Evolutionary conservation across 768 basidiomycete species (phyloP).

Genomic region (Boletus rufocinnamomeus): DNA sequence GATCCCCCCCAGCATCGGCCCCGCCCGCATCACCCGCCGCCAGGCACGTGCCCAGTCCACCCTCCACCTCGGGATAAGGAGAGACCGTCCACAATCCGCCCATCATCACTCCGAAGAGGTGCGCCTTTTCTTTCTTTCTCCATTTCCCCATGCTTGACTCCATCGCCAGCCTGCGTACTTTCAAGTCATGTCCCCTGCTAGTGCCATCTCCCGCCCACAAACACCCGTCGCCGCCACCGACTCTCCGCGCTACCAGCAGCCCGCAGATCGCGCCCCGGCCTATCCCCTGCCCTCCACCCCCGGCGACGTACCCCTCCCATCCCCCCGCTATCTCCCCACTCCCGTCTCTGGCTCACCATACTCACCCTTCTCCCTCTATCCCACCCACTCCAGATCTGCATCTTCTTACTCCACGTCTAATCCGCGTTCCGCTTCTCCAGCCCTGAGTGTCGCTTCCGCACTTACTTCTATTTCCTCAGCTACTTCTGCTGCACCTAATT

Average conservation of each 20-base stretch:
- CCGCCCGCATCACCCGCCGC: conserved; percentile 50
- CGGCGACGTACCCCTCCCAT: conserved; percentile 34
- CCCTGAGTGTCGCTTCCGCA: conserved; percentile 56
- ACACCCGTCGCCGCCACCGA: conserved; percentile 40
- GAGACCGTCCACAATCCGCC: conserved; percentile 29
- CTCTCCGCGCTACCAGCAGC: conserved; percentile 31
- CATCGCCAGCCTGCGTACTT: conserved; percentile 36
- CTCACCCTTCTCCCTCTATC: conserved; percentile 45
- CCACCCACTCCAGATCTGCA: conserved; percentile 48
- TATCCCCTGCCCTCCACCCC: conserved; percentile 22
- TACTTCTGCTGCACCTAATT: conserved; percentile 32
- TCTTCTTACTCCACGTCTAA: conserved; percentile 47
- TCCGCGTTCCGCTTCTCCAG: conserved; percentile 61
- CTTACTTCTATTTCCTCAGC: conserved; percentile 54
- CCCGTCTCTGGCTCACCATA: conserved; percentile 49
- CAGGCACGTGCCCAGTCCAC: conserved; percentile 40
- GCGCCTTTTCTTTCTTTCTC: conserved; percentile 2
- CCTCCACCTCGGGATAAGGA: conserved; percentile 36
- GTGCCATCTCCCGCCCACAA: conserved; percentile 40
- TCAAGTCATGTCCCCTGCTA: conserved; percentile 38
- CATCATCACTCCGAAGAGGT: conserved; percentile 34
- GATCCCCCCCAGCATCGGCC: conserved; percentile 54
- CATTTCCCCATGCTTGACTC: conserved; percentile 11
- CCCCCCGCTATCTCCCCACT: conserved; percentile 47
- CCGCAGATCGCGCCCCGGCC: conserved; percentile 37